Conservation (phyloP, 2,329 filamentous ascomycete species). For the Harringtonia lauricola region DNA sequence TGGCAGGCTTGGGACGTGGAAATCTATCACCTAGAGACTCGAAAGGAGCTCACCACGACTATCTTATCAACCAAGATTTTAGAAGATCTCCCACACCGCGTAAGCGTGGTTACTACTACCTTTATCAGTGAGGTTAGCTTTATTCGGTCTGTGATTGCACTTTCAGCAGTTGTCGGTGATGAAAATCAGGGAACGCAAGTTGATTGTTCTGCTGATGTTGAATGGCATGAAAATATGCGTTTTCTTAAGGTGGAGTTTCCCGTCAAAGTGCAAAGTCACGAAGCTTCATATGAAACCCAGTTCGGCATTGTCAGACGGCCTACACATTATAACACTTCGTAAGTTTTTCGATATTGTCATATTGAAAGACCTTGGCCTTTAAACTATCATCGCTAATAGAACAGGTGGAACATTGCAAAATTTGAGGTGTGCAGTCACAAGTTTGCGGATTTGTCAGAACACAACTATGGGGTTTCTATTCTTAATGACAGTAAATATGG, state of each 20-base stretch:
- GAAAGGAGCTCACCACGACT: slow-evolving; percentile 56
- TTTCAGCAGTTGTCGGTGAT: not conserved
- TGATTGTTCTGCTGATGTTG: slow-evolving; percentile 76
- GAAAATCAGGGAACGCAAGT: slow-evolving; percentile 48
- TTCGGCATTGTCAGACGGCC: slow-evolving; percentile 80
- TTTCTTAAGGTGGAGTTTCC: slow-evolving; percentile 98
- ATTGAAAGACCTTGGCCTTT: too few species aligned
- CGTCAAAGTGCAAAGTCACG: slow-evolving; percentile 77
- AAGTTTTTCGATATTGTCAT: too few species aligned
- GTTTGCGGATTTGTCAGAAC: slow-evolving; percentile 58
- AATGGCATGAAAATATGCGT: slow-evolving; percentile 93
- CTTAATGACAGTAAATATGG: slow-evolving; percentile 61
- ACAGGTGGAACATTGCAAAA: slow-evolving; percentile 65
- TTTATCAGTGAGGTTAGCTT: slow-evolving; percentile 81
- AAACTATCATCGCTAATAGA: not conserved
- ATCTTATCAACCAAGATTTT: slow-evolving; percentile 55
- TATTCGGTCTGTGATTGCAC: slow-evolving; percentile 38
- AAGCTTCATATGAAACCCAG: slow-evolving; percentile 89
- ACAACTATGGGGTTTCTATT: slow-evolving; percentile 55
- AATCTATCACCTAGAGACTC: slow-evolving; percentile 83
- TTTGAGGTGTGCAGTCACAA: slow-evolving; percentile 68
- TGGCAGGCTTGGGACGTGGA: slow-evolving; percentile 99
- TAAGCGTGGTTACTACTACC: slow-evolving; percentile 72
- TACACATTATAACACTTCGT: slow-evolving; percentile 83
- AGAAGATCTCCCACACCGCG: slow-evolving; percentile 62